Percentiles rank a stretch among this genome's conserved stretches.
Evolutionary conservation across 1,284 basidiomycete species (phyloP).

Genomic region (Rhodotorula sp.): DNA sequence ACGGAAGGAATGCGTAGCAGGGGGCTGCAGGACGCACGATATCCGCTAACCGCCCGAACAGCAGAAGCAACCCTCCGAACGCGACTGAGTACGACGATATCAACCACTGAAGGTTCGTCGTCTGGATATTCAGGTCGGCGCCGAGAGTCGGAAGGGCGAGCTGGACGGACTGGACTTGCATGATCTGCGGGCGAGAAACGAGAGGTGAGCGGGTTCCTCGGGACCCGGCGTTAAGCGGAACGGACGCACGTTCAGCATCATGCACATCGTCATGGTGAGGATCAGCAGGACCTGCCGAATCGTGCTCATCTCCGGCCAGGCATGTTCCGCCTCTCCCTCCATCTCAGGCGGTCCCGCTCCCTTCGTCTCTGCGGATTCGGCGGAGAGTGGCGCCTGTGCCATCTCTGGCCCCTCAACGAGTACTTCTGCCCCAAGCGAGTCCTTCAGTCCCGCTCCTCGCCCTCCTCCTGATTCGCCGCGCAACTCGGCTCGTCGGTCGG

Average conservation of each 20-base stretch:
- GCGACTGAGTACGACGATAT: constrained; percentile 34
- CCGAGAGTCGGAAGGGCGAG: constrained; percentile 16
- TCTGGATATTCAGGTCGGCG: constrained; percentile 14
- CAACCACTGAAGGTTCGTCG: constrained; percentile 25
- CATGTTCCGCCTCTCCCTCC: neutral
- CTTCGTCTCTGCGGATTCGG: too few species aligned
- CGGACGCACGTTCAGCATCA: constrained; percentile 29
- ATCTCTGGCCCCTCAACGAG: too few species aligned
- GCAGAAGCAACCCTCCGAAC: constrained; percentile 55
- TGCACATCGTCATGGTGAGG: constrained; percentile 16
- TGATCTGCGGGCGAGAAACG: constrained; percentile 6
- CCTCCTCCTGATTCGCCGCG: too few species aligned
- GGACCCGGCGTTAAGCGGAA: too few species aligned
- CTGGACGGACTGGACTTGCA: constrained; percentile 20
- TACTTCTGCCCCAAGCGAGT: too few species aligned
- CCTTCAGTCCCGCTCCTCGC: too few species aligned
- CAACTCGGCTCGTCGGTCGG: too few species aligned
- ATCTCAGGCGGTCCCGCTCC: too few species aligned
- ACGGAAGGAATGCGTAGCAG: too few species aligned
- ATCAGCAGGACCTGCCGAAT: constrained; percentile 10
- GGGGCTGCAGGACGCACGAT: constrained; percentile 52
- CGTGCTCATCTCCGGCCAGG: constrained; percentile 6
- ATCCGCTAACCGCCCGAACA: constrained; percentile 69
- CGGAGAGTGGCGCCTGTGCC: too few species aligned
- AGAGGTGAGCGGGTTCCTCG: too few species aligned